Conservation (phyloP, 768 basidiomycete genomes). For the Leucocoprinus birnbaumii region DNA sequence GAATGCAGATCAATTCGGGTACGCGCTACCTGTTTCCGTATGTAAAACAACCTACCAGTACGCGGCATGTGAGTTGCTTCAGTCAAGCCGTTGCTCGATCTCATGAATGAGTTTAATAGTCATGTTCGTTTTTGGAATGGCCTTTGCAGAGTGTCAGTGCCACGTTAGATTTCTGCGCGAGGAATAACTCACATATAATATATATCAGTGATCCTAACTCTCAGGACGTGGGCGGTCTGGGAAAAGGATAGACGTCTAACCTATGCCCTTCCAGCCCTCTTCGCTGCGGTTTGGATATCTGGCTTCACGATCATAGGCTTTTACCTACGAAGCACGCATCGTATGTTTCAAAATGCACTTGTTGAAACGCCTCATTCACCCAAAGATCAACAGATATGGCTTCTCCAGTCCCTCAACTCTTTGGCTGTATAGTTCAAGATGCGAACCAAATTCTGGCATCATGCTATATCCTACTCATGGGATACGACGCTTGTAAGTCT, state of each 20-base stretch:
- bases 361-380: not conserved
- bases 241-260: slow-evolving; percentile 5
- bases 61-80: slow-evolving; percentile 5
- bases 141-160: slow-evolving; percentile 11
- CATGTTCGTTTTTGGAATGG: slow-evolving; percentile 13
- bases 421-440: slow-evolving; percentile 8
- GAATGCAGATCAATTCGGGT: slow-evolving; percentile 4
- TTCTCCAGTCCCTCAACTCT: slow-evolving; percentile 8
- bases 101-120: not conserved
- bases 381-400: not conserved
- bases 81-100: not conserved
- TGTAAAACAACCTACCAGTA: slow-evolving; percentile 4
- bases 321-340: not conserved
- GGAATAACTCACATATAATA: not conserved
- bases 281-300: not conserved
- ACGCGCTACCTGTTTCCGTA: not conserved
- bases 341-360: not conserved
- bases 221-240: slow-evolving; percentile 13
- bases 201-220: slow-evolving; percentile 8
- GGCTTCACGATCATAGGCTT: slow-evolving; percentile 6
- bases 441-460: not conserved
- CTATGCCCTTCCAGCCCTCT: slow-evolving; percentile 2
- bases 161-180: not conserved
- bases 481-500: slow-evolving; percentile 10
- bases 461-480: slow-evolving; percentile 8